Evolutionary conservation across 2,329 filamentous ascomycete genomes (phyloP).

Genomic region (Nigrospora sphaerica): DNA sequence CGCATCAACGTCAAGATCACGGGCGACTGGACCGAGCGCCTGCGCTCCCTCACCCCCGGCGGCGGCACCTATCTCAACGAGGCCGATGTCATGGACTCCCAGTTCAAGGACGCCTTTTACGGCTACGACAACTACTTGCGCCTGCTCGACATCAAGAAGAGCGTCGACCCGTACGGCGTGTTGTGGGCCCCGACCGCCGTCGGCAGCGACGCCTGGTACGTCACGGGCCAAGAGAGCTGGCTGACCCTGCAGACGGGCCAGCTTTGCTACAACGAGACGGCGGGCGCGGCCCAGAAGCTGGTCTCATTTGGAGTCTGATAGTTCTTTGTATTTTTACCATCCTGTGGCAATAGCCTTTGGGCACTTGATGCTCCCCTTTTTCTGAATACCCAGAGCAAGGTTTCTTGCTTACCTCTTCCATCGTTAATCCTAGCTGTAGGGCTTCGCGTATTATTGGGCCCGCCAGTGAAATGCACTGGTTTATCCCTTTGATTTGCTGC

Average conservation of each 20-base stretch:
- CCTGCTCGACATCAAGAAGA: conserved; percentile 4
- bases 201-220: conserved; percentile 4
- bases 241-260: conserved; percentile 2
- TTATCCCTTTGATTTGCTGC: too few relatives aligned
- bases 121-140: conserved; percentile 4
- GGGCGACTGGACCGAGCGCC: conserved; percentile 15
- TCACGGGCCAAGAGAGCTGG: neutral
- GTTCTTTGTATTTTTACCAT: neutral
- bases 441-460: too few relatives aligned
- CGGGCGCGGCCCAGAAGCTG: neutral
- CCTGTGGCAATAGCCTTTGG: neutral
- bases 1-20: conserved; percentile 14
- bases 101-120: conserved; percentile 4
- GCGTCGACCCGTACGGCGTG: conserved; percentile 3
- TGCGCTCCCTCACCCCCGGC: conserved; percentile 9
- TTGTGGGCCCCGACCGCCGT: conserved; percentile 7
- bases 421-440: too few relatives aligned
- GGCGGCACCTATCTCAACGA: conserved; percentile 5
- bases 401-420: too few relatives aligned
- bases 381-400: too few relatives aligned
- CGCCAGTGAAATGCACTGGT: too few relatives aligned
- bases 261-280: neutral
- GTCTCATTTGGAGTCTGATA: neutral
- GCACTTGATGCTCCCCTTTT: too few relatives aligned
- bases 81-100: conserved; percentile 5